phyloP scores from a whole-genome alignment of 495 filamentous ascomycete species.

The Trichoderma virens region DNA sequence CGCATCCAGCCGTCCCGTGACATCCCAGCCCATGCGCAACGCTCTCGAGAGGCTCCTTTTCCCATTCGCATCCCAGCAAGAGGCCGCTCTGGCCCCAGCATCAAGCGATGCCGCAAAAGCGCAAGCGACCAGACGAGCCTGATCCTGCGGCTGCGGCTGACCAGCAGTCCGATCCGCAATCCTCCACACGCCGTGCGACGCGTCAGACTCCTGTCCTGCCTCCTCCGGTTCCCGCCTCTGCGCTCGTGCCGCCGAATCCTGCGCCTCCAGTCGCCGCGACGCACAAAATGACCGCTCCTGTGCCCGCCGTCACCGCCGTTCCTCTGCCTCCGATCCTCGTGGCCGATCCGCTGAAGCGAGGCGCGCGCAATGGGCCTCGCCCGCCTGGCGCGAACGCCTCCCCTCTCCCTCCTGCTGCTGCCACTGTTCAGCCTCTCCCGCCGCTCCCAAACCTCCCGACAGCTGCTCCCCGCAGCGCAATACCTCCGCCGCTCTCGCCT shows the following conservation, averaged over 20 bases:
- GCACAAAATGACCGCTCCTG: not conserved
- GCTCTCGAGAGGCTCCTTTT: not conserved
- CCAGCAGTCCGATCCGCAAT: constrained; percentile 15
- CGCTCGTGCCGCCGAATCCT: not conserved
- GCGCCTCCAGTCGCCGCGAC: not conserved
- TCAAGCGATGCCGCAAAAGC: constrained; percentile 34
- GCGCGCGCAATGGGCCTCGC: not conserved
- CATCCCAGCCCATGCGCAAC: not conserved
- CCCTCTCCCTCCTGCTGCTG: not conserved
- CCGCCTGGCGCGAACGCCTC: not conserved
- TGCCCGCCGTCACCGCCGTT: not conserved
- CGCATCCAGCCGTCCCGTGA: not conserved
- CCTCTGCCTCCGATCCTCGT: not conserved
- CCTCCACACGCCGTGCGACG: constrained; percentile 32
- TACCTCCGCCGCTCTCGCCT: not conserved
- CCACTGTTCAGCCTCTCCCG: not conserved
- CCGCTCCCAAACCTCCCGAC: not conserved
- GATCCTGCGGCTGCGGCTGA: constrained; percentile 8
- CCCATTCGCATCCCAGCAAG: not conserved
- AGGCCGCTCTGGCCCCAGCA: not conserved
- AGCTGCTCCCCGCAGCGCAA: not conserved
- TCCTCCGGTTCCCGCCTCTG: constrained; percentile 12
- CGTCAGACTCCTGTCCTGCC: constrained; percentile 31
- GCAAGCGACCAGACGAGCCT: constrained; percentile 28
- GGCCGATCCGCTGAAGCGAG: constrained; percentile 1